Evolutionary conservation across 192 early-diverging fungal genomes (phyloP).

Genomic region (Umbelopsis sp.): DNA sequence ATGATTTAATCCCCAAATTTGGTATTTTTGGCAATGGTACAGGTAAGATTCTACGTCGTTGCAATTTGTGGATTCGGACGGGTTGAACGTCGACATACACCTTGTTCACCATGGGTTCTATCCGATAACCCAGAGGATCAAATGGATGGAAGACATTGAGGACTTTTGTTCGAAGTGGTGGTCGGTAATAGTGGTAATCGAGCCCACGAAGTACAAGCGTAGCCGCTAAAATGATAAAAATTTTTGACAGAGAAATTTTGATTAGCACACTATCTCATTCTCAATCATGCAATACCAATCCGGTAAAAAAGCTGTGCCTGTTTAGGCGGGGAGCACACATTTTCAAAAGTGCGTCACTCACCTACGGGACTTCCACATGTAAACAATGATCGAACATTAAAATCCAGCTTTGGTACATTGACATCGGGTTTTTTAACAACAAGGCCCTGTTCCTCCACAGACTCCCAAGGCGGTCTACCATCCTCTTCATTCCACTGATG

Average conservation of each 20-base stretch:
- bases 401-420: conserved; percentile 41
- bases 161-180: conserved; percentile 48
- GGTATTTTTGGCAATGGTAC: conserved; percentile 29
- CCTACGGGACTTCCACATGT: conserved; percentile 51
- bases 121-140: conserved; percentile 69
- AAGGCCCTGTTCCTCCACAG: conserved; percentile 16
- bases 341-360: conserved; percentile 24
- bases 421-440: conserved; percentile 22
- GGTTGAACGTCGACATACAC: conserved; percentile 52
- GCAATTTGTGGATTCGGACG: conserved; percentile 34
- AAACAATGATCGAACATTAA: conserved; percentile 42
- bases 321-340: no score
- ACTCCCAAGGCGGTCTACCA: conserved; percentile 12
- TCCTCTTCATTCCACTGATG: conserved; percentile 43
- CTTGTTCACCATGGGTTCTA: conserved; percentile 60
- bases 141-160: conserved; percentile 76
- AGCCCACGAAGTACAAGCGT: conserved; percentile 60
- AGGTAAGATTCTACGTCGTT: conserved; percentile 17
- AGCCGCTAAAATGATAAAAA: conserved; percentile 39
- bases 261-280: no score
- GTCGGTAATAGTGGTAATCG: conserved; percentile 49
- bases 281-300: no score
- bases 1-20: conserved; percentile 32
- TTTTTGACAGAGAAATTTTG: background rate
- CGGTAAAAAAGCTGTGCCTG: no score